A percentile compares a stretch with the other conserved stretches of the same genome.
These are phyloP conservation scores for Mariannaea elegans DNA, from an alignment of 2,329 filamentous ascomycete genomes.

Conservation along the genomic window DNA sequence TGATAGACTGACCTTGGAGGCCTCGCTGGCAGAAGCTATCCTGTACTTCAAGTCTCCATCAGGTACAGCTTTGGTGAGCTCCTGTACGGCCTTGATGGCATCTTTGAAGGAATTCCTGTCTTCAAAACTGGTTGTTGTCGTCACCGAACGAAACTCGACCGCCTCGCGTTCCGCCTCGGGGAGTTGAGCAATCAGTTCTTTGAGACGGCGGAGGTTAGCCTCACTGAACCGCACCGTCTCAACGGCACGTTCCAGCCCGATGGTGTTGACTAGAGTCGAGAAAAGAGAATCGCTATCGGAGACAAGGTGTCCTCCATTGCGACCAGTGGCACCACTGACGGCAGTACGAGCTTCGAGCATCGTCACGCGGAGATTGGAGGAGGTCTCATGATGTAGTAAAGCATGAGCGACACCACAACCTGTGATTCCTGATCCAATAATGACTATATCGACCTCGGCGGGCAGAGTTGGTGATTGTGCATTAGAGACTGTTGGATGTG, in stretches of 20 bases:
- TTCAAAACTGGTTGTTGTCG: conserved; percentile 18
- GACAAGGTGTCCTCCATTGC: conserved; percentile 42
- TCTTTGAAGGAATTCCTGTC: conserved; percentile 18
- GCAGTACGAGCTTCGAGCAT: conserved; percentile 42
- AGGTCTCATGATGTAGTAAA: conserved; percentile 31
- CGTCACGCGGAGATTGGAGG: conserved; percentile 21
- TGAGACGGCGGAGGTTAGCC: conserved; percentile 23
- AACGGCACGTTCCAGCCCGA: conserved; percentile 48
- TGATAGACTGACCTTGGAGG: conserved; percentile 25
- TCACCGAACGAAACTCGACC: conserved; percentile 21
- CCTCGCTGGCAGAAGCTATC: not conserved
- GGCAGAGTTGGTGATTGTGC: conserved; percentile 33
- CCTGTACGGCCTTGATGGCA: not conserved
- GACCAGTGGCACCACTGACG: conserved; percentile 42
- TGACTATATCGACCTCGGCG: conserved; percentile 29
- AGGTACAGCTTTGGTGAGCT: conserved; percentile 19
- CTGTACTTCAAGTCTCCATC: conserved; percentile 24
- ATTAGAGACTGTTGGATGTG: conserved; percentile 33
- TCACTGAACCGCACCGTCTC: conserved; percentile 53
- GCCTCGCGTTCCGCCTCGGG: conserved; percentile 5
- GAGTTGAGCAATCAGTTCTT: conserved; percentile 19
- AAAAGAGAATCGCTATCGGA: conserved; percentile 51
- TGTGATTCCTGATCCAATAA: conserved; percentile 44
- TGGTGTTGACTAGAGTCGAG: conserved; percentile 38
- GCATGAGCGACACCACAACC: conserved; percentile 37